Evolutionary conservation across 768 basidiomycete species (phyloP).

Genomic region (Lactarius sanguifluus): DNA sequence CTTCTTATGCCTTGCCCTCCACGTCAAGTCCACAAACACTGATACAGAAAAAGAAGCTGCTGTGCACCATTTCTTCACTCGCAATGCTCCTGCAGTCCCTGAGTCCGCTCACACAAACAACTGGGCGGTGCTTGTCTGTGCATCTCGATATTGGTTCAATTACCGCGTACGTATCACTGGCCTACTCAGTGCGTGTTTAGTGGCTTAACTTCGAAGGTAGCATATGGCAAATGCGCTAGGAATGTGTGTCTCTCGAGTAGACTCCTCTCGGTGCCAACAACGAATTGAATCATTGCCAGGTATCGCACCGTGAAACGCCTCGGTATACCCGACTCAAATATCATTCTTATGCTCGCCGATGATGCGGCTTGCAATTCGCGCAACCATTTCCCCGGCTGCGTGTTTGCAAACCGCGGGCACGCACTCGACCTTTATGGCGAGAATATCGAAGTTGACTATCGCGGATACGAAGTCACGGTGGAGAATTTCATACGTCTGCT

Average conservation of each 20-base stretch:
- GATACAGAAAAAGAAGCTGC: background rate
- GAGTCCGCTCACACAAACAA: conserved; percentile 80
- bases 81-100: conserved; percentile 17
- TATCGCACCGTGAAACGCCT: conserved; percentile 98
- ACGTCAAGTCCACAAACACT: background rate
- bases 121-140: conserved; percentile 96
- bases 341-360: conserved; percentile 98
- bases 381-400: conserved; percentile 88
- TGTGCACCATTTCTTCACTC: conserved; percentile 17
- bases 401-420: conserved; percentile 85
- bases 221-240: conserved; percentile 99
- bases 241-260: conserved; percentile 54
- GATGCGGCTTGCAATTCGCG: conserved; percentile 92
- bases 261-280: background rate
- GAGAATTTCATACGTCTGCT: conserved; percentile 92
- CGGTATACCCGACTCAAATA: conserved; percentile 97
- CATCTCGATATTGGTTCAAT: conserved; percentile 98
- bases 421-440: conserved; percentile 91
- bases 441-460: conserved; percentile 96
- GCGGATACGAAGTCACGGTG: conserved; percentile 97
- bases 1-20: conserved; percentile 3
- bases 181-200: background rate
- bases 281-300: conserved; percentile 44
- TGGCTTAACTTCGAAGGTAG: conserved; percentile 41
- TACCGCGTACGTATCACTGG: conserved; percentile 67